Conservation (phyloP, 2,329 filamentous ascomycete genomes). For the Cercospora janseana region DNA sequence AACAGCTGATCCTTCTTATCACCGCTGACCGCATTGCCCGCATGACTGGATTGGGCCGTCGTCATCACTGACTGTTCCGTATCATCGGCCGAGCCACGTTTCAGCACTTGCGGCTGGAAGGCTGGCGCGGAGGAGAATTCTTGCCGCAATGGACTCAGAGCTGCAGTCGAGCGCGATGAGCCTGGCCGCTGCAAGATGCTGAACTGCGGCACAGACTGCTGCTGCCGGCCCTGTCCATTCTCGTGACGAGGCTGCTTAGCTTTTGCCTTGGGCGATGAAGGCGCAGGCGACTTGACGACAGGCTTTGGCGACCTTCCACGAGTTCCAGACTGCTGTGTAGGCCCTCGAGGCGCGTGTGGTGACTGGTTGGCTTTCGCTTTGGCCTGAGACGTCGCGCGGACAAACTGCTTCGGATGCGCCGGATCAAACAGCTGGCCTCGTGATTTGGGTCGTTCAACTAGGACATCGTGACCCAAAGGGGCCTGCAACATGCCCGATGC, state of each 20-base stretch:
- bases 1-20: constrained; percentile 34
- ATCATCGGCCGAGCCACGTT: constrained; percentile 24
- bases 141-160: constrained; percentile 28
- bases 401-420: constrained; percentile 21
- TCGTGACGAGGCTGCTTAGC: constrained; percentile 15
- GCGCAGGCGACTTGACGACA: constrained; percentile 14
- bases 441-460: constrained; percentile 24
- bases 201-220: constrained; percentile 27
- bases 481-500: not conserved
- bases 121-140: constrained; percentile 26
- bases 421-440: constrained; percentile 28
- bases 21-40: constrained; percentile 7
- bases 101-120: constrained; percentile 36
- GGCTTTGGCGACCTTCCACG: not conserved
- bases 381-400: constrained; percentile 14
- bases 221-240: constrained; percentile 18
- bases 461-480: constrained; percentile 7
- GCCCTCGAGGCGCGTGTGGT: not conserved
- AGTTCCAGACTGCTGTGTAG: not conserved
- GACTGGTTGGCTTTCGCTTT: constrained; percentile 12
- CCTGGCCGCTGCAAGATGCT: constrained; percentile 35
- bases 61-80: constrained; percentile 17
- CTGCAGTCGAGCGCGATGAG: constrained; percentile 23
- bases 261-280: constrained; percentile 16
- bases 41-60: constrained; percentile 10